phyloP scores from a whole-genome alignment of 495 filamentous ascomycete genomes.

The Penicillium robsamsonii region DNA sequence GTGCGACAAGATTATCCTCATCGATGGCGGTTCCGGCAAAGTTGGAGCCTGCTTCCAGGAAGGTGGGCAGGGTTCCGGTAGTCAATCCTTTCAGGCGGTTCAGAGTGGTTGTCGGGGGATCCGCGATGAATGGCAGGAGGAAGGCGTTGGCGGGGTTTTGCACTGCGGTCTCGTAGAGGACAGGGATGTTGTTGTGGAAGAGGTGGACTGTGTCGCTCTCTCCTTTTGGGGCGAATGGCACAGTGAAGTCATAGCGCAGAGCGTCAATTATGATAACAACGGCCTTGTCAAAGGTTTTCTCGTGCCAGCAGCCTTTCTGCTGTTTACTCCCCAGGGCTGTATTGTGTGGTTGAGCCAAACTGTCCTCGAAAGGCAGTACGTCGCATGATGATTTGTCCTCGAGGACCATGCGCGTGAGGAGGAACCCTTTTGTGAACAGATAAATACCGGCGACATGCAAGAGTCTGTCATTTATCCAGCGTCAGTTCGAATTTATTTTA shows the following conservation, averaged over 20 bases:
- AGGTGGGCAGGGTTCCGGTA: constrained; percentile 92
- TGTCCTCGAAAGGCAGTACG: constrained; percentile 60
- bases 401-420: constrained; percentile 87
- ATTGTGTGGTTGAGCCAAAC: constrained; percentile 28
- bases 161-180: constrained; percentile 78
- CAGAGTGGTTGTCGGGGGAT: constrained; percentile 90
- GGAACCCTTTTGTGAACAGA: constrained; percentile 95
- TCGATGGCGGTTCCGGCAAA: constrained; percentile 97
- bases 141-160: constrained; percentile 76
- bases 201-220: constrained; percentile 55
- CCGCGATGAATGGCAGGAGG: constrained; percentile 91
- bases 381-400: constrained; percentile 83
- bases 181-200: constrained; percentile 83
- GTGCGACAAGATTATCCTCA: constrained; percentile 89
- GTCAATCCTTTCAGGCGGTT: constrained; percentile 92
- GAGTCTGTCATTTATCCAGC: constrained; percentile 39
- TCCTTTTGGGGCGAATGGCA: constrained; percentile 63
- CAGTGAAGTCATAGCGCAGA: constrained; percentile 92
- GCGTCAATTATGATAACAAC: constrained; percentile 92
- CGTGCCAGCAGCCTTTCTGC: constrained; percentile 87
- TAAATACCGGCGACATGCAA: constrained; percentile 80
- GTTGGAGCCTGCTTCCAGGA: constrained; percentile 89
- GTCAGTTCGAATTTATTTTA: constrained; percentile 10
- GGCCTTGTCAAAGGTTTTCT: constrained; percentile 86
- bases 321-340: constrained; percentile 34